Conservation (phyloP, 1,284 basidiomycete species). For the Cronartium quercuum region DNA sequence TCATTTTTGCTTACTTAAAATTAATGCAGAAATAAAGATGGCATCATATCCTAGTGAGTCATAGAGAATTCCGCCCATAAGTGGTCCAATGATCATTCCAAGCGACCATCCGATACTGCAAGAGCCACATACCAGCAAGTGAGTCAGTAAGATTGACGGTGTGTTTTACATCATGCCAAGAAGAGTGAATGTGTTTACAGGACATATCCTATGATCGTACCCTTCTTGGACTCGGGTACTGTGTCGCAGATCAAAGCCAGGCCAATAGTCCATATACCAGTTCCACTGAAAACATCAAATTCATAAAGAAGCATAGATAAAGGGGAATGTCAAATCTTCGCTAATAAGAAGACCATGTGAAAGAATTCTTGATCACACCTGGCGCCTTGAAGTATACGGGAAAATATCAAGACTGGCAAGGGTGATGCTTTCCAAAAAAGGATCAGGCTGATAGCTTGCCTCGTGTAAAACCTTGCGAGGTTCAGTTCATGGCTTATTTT, state of each 20-base stretch:
- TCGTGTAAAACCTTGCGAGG: neutral
- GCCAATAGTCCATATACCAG: conserved; percentile 26
- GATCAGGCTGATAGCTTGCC: conserved; percentile 12
- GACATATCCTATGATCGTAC: conserved; percentile 29
- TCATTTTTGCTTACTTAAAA: conserved; percentile 1
- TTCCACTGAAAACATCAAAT: neutral
- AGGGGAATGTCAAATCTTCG: neutral
- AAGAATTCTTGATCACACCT: neutral
- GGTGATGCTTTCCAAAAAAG: conserved; percentile 16
- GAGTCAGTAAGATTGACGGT: too few species aligned
- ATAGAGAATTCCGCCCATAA: conserved; percentile 23
- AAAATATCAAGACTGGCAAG: conserved; percentile 15
- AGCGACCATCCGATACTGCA: conserved; percentile 28
- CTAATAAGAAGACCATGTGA: neutral
- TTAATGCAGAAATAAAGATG: conserved; percentile 19
- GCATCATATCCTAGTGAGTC: conserved; percentile 23
- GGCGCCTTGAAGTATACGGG: conserved; percentile 20
- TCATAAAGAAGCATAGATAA: neutral
- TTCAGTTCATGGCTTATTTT: neutral
- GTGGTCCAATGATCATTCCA: conserved; percentile 16
- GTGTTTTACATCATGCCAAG: neutral
- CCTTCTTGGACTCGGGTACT: conserved; percentile 6
- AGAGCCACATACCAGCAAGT: neutral
- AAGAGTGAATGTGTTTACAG: conserved; percentile 9
- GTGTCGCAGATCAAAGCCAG: conserved; percentile 30